phyloP scores from a whole-genome alignment of 202 grass and related monocot genomes.

The Hordeum pubiflorum region DNA sequence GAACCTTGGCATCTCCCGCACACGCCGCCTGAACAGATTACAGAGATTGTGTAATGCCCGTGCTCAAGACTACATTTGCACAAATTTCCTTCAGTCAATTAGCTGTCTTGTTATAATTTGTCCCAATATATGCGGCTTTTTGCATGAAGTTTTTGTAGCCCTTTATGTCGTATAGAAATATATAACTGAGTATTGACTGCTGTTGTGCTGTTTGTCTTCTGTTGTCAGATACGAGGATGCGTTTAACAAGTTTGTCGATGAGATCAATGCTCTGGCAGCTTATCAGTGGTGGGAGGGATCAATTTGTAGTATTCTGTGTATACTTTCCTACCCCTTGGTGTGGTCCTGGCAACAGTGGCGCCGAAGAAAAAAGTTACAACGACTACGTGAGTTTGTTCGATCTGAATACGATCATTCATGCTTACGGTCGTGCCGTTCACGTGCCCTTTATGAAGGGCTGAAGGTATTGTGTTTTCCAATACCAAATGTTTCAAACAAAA shows the following conservation, averaged over 20 bases:
- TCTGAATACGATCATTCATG: slow-evolving; percentile 98
- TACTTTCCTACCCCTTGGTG: slow-evolving; percentile 72
- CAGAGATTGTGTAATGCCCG: slow-evolving; percentile 70
- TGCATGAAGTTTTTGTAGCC: neutral
- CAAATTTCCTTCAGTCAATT: neutral
- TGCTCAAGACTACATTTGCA: slow-evolving; percentile 1
- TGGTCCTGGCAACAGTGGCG: slow-evolving; percentile 99
- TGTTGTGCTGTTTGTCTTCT: neutral
- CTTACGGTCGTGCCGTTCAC: slow-evolving; percentile 82
- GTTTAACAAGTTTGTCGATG: slow-evolving; percentile 94
- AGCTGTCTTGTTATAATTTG: neutral
- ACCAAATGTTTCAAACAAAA: neutral
- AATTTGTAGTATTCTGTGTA: slow-evolving; percentile 61
- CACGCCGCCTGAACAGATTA: slow-evolving; percentile 72
- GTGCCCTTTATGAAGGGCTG: slow-evolving; percentile 95
- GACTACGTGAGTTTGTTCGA: slow-evolving; percentile 89
- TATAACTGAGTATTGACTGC: neutral
- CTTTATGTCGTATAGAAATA: slow-evolving; percentile 6
- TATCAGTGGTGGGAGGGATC: slow-evolving; percentile 99
- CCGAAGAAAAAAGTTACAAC: slow-evolving; percentile 75
- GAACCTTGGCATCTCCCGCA: slow-evolving; percentile 95
- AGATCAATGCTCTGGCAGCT: slow-evolving; percentile 78
- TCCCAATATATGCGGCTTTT: neutral
- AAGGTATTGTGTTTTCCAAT: slow-evolving; percentile 50
- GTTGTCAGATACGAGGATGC: slow-evolving; percentile 72